phyloP scores from a whole-genome alignment of 2,329 filamentous ascomycete species.

The Colletotrichum salicis region DNA sequence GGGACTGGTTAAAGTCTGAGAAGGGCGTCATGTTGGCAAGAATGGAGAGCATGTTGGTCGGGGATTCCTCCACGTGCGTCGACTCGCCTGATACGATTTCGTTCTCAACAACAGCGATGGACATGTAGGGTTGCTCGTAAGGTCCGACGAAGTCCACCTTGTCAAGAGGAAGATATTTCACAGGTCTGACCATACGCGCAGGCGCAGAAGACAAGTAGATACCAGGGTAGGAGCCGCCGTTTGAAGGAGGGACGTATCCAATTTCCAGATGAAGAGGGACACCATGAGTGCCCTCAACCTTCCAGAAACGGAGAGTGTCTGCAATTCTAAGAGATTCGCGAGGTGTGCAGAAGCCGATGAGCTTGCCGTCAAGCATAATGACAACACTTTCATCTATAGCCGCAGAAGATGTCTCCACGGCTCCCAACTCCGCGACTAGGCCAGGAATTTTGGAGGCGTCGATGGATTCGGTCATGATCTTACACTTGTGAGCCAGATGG shows the following conservation, averaged over 20 bases:
- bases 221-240: conserved; percentile 94
- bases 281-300: conserved; percentile 85
- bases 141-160: conserved; percentile 90
- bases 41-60: conserved; percentile 97
- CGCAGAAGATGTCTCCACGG: conserved; percentile 79
- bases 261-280: conserved; percentile 90
- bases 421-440: conserved; percentile 81
- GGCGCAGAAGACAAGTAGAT: conserved; percentile 91
- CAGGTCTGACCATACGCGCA: conserved; percentile 87
- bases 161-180: conserved; percentile 89
- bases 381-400: conserved; percentile 85
- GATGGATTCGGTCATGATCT: conserved; percentile 79
- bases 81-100: conserved; percentile 90
- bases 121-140: conserved; percentile 98
- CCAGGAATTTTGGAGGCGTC: conserved; percentile 80
- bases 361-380: conserved; percentile 88
- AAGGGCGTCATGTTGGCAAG: conserved; percentile 99
- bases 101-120: conserved; percentile 88
- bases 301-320: conserved; percentile 93
- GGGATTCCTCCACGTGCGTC: conserved; percentile 92
- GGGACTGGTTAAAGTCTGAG: conserved; percentile 98
- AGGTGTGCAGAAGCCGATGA: conserved; percentile 90
- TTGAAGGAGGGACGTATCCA: conserved; percentile 87
- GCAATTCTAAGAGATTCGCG: conserved; percentile 83
- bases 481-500: conserved; percentile 94